Evolutionary conservation across 352 stramenopile species (phyloP).

Genomic region (Phytophthora parvispora): DNA sequence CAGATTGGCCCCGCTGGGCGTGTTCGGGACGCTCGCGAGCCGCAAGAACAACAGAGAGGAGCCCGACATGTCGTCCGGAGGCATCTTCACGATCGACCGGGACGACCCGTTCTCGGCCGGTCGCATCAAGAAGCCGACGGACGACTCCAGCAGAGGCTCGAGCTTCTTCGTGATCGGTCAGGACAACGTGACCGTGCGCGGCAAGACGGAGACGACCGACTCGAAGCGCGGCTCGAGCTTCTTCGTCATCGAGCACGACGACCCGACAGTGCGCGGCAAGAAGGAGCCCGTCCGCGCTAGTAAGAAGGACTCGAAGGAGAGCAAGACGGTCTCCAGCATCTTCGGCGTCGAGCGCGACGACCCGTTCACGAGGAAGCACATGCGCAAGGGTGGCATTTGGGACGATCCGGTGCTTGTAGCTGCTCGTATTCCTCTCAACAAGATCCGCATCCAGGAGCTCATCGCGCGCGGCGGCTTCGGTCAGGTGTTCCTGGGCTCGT

Average conservation of each 20-base stretch:
- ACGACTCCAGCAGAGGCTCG: background rate
- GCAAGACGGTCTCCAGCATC: conserved; percentile 8
- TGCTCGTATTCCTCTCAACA: conserved; percentile 54
- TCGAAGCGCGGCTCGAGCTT: background rate
- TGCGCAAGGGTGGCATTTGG: conserved; percentile 46
- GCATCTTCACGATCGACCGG: conserved; percentile 11
- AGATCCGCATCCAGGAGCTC: conserved; percentile 50
- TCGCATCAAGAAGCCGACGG: background rate
- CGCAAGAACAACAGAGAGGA: conserved; percentile 3
- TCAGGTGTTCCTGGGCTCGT: conserved; percentile 56
- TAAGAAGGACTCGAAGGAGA: background rate
- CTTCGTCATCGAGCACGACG: background rate
- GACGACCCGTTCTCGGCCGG: conserved; percentile 3
- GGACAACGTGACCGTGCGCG: background rate
- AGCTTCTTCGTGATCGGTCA: conserved; percentile 1
- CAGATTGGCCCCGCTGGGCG: conserved; percentile 16
- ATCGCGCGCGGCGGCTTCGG: conserved; percentile 64
- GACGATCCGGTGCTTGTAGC: conserved; percentile 47
- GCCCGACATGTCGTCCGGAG: conserved; percentile 10
- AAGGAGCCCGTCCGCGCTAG: too few relatives aligned
- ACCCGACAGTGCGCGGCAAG: background rate
- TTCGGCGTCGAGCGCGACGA: conserved; percentile 20
- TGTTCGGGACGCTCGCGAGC: conserved; percentile 36
- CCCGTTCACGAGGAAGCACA: conserved; percentile 28
- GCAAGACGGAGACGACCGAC: background rate